These are phyloP conservation scores for Calonectria ilicicola DNA, from an alignment of 2,329 filamentous ascomycete genomes.

Conservation along the genomic window DNA sequence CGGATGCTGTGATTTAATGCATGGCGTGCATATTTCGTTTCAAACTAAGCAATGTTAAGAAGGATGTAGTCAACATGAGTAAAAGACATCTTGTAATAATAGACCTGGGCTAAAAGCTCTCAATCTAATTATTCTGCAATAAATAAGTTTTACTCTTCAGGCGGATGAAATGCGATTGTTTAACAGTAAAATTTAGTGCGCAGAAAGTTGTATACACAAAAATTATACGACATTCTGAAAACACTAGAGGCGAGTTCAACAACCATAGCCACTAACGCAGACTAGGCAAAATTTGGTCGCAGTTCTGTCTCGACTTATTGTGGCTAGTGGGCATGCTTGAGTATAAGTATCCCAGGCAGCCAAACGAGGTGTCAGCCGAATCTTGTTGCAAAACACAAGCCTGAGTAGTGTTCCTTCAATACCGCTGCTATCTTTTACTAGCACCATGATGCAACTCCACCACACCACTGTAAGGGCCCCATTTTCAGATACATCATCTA, in stretches of 20 bases:
- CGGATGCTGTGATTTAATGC: not conserved
- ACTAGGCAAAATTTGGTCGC: not conserved
- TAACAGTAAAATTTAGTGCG: too few relatives aligned
- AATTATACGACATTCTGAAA: too few relatives aligned
- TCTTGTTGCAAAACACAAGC: not conserved
- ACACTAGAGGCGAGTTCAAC: not conserved
- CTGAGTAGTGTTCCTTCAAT: too few relatives aligned
- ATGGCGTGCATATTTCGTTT: not conserved
- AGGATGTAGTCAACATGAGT: too few relatives aligned
- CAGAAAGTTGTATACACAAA: too few relatives aligned
- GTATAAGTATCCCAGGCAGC: not conserved
- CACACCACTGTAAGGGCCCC: not conserved
- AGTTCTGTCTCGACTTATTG: not conserved
- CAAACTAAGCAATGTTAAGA: too few relatives aligned
- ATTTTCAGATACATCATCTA: not conserved
- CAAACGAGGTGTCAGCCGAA: not conserved
- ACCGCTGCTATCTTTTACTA: not conserved
- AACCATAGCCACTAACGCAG: not conserved
- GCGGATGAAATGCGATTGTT: too few relatives aligned
- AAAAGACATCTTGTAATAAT: too few relatives aligned
- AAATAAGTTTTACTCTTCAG: too few relatives aligned
- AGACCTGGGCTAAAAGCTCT: too few relatives aligned
- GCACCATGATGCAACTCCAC: not conserved
- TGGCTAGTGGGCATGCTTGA: not conserved
- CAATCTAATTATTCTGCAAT: too few relatives aligned